Evolutionary conservation across 2,329 filamentous ascomycete species (phyloP).

Genomic region (Capronia americana): DNA sequence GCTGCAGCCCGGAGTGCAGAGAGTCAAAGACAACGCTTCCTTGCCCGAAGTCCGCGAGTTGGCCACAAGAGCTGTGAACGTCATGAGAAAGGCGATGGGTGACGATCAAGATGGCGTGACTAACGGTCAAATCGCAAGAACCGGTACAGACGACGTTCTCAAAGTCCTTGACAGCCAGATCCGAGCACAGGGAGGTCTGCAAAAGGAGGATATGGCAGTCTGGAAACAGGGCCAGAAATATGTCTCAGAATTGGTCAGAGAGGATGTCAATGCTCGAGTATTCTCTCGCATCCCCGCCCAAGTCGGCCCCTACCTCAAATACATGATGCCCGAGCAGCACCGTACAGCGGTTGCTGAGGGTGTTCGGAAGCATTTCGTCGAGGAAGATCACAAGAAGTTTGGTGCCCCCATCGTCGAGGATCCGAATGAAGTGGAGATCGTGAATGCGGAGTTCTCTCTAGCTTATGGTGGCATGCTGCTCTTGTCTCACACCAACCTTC

Average conservation of each 20-base stretch:
- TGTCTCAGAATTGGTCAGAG: slow-evolving; percentile 81
- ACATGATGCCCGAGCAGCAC: slow-evolving; percentile 68
- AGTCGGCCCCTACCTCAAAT: slow-evolving; percentile 76
- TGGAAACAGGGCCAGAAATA: slow-evolving; percentile 75
- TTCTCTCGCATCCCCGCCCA: slow-evolving; percentile 72
- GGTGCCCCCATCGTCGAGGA: slow-evolving; percentile 85
- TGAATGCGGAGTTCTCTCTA: slow-evolving; percentile 96
- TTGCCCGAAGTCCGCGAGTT: slow-evolving; percentile 94
- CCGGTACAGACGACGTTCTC: slow-evolving; percentile 73
- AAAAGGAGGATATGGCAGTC: slow-evolving; percentile 65
- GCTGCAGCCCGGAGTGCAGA: slow-evolving; percentile 89
- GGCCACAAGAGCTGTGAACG: slow-evolving; percentile 77
- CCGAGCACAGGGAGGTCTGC: slow-evolving; percentile 69
- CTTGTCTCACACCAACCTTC: slow-evolving; percentile 92
- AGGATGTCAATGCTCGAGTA: slow-evolving; percentile 84
- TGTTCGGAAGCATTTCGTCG: slow-evolving; percentile 78
- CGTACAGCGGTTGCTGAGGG: slow-evolving; percentile 71
- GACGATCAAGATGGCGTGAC: slow-evolving; percentile 68
- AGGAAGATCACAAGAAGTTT: slow-evolving; percentile 85
- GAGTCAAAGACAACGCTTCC: slow-evolving; percentile 83
- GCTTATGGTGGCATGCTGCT: slow-evolving; percentile 98
- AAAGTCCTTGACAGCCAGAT: slow-evolving; percentile 77
- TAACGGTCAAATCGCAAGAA: slow-evolving; percentile 65
- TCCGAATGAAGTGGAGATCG: slow-evolving; percentile 91
- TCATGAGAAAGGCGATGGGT: slow-evolving; percentile 93